Evolutionary conservation across 2,329 filamentous ascomycete species (phyloP), one percentile per base, ranked within the genome.

Genomic region (Colletotrichum sp.): DNA sequence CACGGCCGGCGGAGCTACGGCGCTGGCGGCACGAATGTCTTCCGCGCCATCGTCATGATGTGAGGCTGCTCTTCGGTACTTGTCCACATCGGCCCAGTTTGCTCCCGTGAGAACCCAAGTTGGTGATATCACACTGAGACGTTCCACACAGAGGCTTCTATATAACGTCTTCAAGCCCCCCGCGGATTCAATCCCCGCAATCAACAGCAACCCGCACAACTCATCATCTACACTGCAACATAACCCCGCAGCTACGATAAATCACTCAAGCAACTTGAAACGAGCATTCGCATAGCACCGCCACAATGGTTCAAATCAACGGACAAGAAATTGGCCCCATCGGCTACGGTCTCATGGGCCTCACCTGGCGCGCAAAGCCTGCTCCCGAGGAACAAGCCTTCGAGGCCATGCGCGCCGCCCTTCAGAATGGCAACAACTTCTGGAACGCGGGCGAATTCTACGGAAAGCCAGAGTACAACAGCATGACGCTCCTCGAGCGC

Each of bases 361-460:
- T 89, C 51, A 87, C 85, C 29, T 86, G 86, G 85, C 83, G 84
- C 27, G 78, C 79, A 34, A 77, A 80, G 18, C 81, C 82, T 2
- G 80, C 81, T 12, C 80, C 87, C 4, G 79, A 87, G 16, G 86
- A 90, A 38, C 82, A 89, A 74, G 84, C 87, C 47, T 86, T 92
- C 75, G 87, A 86, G 57, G 87, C 89, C 13, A 85, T 93, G 82
- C 88, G 88, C 76, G 85, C 88, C 21, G 84, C 90, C 8, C 80
- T 92, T 15, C 76, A 82, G 29, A 79, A 80, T 13, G 85, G 87
- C 69, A 83, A 82, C 78, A 87, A 82, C 74, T 84, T 88, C 69
- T 93, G 91, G 90, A 93, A 92, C 77, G 91, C 86, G 47, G 91
- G 87, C 75, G 90, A 93, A 78, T 88, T 93, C 79, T 94, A 94